A percentile compares a stretch with the other conserved stretches of the same genome.
phyloP scores from a whole-genome alignment of 352 stramenopile species.

The Phytophthora meadii region DNA sequence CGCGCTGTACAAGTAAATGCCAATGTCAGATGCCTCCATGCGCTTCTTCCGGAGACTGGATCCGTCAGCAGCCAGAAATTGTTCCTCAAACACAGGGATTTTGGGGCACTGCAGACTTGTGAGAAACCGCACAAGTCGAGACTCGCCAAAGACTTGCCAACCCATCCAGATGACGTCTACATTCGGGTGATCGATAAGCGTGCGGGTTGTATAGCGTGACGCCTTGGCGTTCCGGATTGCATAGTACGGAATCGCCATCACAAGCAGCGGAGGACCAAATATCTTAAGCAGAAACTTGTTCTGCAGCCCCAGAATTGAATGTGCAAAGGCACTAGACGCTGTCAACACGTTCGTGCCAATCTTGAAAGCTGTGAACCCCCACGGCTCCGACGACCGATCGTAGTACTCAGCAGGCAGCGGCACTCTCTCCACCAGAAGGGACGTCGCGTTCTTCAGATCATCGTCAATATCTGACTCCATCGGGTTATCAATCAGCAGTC shows the following conservation, averaged over 20 bases:
- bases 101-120: slow-evolving; percentile 69
- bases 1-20: slow-evolving; percentile 75
- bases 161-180: slow-evolving; percentile 88
- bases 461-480: slow-evolving; percentile 90
- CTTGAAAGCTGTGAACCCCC: slow-evolving; percentile 85
- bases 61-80: slow-evolving; percentile 65
- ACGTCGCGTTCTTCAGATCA: slow-evolving; percentile 86
- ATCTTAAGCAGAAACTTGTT: slow-evolving; percentile 73
- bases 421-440: slow-evolving; percentile 80
- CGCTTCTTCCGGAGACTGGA: slow-evolving; percentile 40
- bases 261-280: slow-evolving; percentile 63
- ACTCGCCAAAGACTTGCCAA: slow-evolving; percentile 88
- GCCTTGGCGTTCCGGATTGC: slow-evolving; percentile 76
- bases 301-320: slow-evolving; percentile 67
- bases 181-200: slow-evolving; percentile 81
- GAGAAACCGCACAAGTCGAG: slow-evolving; percentile 69
- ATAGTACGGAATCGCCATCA: slow-evolving; percentile 87
- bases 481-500: slow-evolving; percentile 82
- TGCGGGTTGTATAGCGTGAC: slow-evolving; percentile 75
- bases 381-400: slow-evolving; percentile 80
- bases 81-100: slow-evolving; percentile 70
- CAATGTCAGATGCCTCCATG: slow-evolving; percentile 60
- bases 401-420: slow-evolving; percentile 86
- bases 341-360: slow-evolving; percentile 81
- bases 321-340: slow-evolving; percentile 79